A percentile compares a stretch with the other conserved stretches of the same genome.
Conservation (phyloP, 352 stramenopile genomes). For the Globisporangium recalcitrans region DNA sequence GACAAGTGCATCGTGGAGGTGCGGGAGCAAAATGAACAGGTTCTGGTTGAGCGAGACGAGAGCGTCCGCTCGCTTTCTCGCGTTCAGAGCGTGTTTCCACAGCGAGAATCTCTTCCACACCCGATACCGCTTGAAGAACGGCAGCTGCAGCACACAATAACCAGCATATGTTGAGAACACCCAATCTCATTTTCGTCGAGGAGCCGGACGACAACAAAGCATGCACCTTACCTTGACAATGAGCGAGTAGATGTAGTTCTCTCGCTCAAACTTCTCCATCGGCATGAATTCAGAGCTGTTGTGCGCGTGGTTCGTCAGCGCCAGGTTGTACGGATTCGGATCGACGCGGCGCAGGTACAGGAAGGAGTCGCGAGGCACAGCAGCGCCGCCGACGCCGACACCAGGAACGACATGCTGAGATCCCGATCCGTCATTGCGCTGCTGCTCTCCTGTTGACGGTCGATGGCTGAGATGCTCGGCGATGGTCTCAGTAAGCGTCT, state of each 20-base stretch:
- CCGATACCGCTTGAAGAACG: constrained; percentile 88
- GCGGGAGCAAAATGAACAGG: constrained; percentile 86
- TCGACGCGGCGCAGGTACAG: constrained; percentile 68
- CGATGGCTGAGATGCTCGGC: constrained; percentile 32
- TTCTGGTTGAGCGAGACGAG: constrained; percentile 55
- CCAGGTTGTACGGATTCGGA: constrained; percentile 74
- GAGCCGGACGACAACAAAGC: neutral
- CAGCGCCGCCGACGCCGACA: neutral
- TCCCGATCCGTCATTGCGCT: neutral
- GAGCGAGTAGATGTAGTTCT: constrained; percentile 88
- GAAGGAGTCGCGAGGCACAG: constrained; percentile 54
- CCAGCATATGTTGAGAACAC: neutral
- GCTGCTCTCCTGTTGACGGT: neutral
- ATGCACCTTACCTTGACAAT: constrained; percentile 46
- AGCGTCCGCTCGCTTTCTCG: constrained; percentile 32
- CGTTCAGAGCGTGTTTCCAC: constrained; percentile 79
- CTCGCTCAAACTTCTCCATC: constrained; percentile 87
- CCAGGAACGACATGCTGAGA: neutral
- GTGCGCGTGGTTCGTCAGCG: constrained; percentile 52
- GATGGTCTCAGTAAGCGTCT: constrained; percentile 59
- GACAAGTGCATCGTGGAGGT: constrained; percentile 78
- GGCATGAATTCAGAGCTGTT: constrained; percentile 84
- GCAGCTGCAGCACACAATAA: constrained; percentile 29
- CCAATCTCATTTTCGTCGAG: neutral
- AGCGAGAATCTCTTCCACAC: constrained; percentile 89